A percentile compares a stretch with the other conserved stretches of the same genome.
These are phyloP conservation scores for Tylopilus cervinicoccineus DNA, from an alignment of 768 basidiomycete species.

Conservation along the genomic window DNA sequence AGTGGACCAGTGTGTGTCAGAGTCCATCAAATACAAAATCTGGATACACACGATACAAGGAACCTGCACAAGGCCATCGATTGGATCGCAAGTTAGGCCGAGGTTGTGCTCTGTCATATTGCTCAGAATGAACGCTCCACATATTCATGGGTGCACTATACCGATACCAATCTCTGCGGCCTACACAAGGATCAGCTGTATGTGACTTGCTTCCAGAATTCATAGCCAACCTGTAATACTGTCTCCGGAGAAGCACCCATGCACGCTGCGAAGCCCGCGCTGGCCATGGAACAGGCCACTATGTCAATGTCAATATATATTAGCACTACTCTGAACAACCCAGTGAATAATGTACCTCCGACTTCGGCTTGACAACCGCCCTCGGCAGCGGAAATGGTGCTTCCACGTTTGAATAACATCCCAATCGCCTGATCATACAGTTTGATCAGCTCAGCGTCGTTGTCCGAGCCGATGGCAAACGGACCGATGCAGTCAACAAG, in stretches of 20 bases:
- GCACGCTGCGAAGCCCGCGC: slow-evolving; percentile 89
- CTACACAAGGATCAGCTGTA: slow-evolving; percentile 22
- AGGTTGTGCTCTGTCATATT: slow-evolving; percentile 66
- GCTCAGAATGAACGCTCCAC: slow-evolving; percentile 3
- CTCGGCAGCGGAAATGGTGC: slow-evolving; percentile 94
- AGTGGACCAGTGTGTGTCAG: slow-evolving; percentile 3
- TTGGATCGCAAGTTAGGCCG: slow-evolving; percentile 91
- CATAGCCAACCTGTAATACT: slow-evolving; percentile 57
- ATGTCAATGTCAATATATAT: slow-evolving; percentile 1
- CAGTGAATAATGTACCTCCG: slow-evolving; percentile 54
- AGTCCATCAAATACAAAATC: not conserved
- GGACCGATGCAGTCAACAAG: slow-evolving; percentile 80
- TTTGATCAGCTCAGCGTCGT: slow-evolving; percentile 5
- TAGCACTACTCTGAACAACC: not conserved
- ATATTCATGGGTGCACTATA: slow-evolving; percentile 26
- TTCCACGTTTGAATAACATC: slow-evolving; percentile 97
- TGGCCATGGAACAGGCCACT: slow-evolving; percentile 97
- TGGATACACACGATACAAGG: slow-evolving; percentile 75
- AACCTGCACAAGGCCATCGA: slow-evolving; percentile 89
- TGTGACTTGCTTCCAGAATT: not conserved
- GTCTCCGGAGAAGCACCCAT: slow-evolving; percentile 89
- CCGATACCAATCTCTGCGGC: slow-evolving; percentile 92
- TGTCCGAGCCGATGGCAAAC: slow-evolving; percentile 20
- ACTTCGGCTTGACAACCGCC: slow-evolving; percentile 96
- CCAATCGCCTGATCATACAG: slow-evolving; percentile 62